Evolutionary conservation across 352 stramenopile species (phyloP).

Genomic region (Blastocystis sp.): DNA sequence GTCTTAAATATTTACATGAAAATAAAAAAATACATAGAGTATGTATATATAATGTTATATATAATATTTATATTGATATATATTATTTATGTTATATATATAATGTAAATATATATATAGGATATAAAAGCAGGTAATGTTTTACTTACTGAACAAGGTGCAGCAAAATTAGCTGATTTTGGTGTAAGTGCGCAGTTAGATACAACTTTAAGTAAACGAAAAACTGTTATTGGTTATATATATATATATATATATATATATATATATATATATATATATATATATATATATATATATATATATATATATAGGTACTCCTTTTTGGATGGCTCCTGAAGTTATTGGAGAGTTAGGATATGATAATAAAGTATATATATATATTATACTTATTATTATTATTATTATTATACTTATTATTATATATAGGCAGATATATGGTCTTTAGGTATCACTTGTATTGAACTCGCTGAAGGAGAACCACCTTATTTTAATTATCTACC

Average conservation of each 20-base stretch:
- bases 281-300: no score
- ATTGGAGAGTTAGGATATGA: constrained; percentile 74
- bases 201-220: constrained; percentile 86
- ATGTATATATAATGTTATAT: not conserved
- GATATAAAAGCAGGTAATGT: constrained; percentile 46
- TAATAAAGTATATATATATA: constrained; percentile 59
- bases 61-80: no score
- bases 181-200: constrained; percentile 73
- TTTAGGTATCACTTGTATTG: constrained; percentile 88
- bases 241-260: no score
- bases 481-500: constrained; percentile 83
- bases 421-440: constrained; percentile 80
- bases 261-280: no score
- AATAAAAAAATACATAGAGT: constrained; percentile 43
- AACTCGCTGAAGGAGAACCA: constrained; percentile 84
- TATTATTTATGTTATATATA: no score
- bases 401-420: not conserved
- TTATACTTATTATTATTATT: constrained; percentile 36
- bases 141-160: constrained; percentile 42
- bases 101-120: no score
- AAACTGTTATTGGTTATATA: constrained; percentile 87
- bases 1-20: constrained; percentile 41
- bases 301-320: no score
- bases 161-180: constrained; percentile 44
- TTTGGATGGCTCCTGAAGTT: constrained; percentile 74